These are phyloP conservation scores for Babesia ovata DNA, from an alignment of 169 alveolate species.

Conservation along the genomic window DNA sequence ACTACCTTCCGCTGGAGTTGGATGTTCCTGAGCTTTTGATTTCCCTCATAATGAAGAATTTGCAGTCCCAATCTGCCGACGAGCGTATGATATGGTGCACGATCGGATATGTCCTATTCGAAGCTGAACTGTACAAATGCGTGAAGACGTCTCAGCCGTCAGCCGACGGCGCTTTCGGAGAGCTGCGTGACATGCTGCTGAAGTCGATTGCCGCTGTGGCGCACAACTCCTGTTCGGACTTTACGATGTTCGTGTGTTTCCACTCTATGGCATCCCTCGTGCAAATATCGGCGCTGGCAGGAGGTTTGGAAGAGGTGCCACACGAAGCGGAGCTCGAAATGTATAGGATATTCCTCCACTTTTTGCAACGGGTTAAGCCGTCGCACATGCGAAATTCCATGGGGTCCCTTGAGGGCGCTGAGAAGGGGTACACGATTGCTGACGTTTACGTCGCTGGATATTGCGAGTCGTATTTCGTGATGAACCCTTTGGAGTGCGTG, in stretches of 20 bases:
- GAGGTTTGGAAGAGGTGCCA: slow-evolving; percentile 1
- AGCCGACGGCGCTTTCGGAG: background rate
- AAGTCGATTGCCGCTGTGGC: slow-evolving; percentile 1
- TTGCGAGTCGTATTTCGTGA: slow-evolving; percentile 1
- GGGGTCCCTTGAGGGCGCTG: background rate
- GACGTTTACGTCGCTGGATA: slow-evolving; percentile 23
- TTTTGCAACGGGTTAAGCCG: background rate
- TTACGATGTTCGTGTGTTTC: slow-evolving; percentile 5
- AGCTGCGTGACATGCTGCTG: slow-evolving; percentile 1
- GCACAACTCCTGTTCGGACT: background rate
- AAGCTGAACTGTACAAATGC: slow-evolving; percentile 29
- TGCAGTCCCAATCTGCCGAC: background rate
- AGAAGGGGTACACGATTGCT: slow-evolving; percentile 24
- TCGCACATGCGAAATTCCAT: background rate
- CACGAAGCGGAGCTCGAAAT: slow-evolving; percentile 8
- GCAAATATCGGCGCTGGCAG: slow-evolving; percentile 20
- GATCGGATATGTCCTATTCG: slow-evolving; percentile 33
- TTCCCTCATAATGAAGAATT: background rate
- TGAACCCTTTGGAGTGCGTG: slow-evolving; percentile 10
- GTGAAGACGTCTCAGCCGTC: background rate
- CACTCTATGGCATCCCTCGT: slow-evolving; percentile 25
- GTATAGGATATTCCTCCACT: slow-evolving; percentile 11
- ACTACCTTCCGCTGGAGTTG: slow-evolving; percentile 41
- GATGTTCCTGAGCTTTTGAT: background rate
- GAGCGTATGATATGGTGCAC: slow-evolving; percentile 22